Percentiles rank a stretch among this genome's conserved stretches.
Evolutionary conservation across 139 green algal species (phyloP).

Genomic region (Micractinium conductrix): DNA sequence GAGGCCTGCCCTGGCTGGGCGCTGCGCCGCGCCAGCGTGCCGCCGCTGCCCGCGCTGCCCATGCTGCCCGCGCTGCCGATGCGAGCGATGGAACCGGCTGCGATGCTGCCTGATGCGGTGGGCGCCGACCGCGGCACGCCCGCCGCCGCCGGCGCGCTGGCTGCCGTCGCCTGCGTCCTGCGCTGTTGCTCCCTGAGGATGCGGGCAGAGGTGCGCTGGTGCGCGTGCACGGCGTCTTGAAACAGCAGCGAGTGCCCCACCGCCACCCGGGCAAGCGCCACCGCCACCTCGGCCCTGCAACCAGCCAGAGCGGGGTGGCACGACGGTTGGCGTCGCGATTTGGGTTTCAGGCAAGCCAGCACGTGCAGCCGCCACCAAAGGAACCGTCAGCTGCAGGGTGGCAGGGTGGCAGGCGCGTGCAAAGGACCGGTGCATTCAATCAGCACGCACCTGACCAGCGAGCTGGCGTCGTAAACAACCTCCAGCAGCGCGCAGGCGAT

Average conservation of each 20-base stretch:
- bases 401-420: no score
- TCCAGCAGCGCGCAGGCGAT: conserved; percentile 54
- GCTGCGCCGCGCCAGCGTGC: not conserved
- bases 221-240: conserved; percentile 54
- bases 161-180: not conserved
- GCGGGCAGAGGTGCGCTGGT: conserved; percentile 41
- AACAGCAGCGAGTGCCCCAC: conserved; percentile 62
- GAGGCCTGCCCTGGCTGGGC: not conserved
- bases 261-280: conserved; percentile 75
- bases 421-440: no score
- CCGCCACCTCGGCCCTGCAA: conserved; percentile 77
- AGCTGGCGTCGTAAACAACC: conserved; percentile 74
- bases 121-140: not conserved
- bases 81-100: not conserved
- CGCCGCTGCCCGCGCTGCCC: not conserved
- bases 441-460: conserved; percentile 59
- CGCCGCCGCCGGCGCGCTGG: conserved; percentile 11
- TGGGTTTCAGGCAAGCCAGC: no score
- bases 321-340: no score
- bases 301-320: no score
- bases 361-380: no score
- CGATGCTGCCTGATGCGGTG: not conserved
- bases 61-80: not conserved
- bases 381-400: no score
- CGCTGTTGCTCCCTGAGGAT: conserved; percentile 35